Evolutionary conservation across 208 protist genomes (phyloP).

Genomic region (Leishmania guyanensis): DNA sequence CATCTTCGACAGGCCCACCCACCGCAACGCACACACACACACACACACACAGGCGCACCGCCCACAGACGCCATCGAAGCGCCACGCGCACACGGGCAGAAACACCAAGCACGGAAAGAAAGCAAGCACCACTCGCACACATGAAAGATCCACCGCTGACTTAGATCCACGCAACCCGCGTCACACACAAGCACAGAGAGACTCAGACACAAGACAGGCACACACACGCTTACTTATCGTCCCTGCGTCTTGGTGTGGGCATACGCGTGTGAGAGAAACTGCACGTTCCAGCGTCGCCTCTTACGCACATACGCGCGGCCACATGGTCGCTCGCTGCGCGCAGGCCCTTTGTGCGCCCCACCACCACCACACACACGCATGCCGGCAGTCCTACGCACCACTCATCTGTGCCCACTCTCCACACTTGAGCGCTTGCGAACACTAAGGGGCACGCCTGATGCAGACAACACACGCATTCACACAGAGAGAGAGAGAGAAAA

Average conservation of each 20-base stretch:
- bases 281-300: not conserved
- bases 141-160: not conserved
- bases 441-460: not conserved
- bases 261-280: not conserved
- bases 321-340: not conserved
- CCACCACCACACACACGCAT: not conserved
- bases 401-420: not conserved
- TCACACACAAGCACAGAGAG: not conserved
- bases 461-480: not conserved
- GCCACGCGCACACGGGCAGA: not conserved
- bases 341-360: not conserved
- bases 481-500: not conserved
- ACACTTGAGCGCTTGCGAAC: not conserved
- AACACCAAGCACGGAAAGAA: not conserved
- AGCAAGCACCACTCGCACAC: not conserved
- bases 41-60: constrained; percentile 19
- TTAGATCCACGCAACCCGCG: not conserved
- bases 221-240: not conserved
- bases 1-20: not conserved
- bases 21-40: constrained; percentile 23
- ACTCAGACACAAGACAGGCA: not conserved
- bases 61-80: not conserved
- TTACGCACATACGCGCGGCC: not conserved
- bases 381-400: not conserved
- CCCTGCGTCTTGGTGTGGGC: not conserved